Evolutionary conservation across 2,329 filamentous ascomycete genomes (phyloP), one percentile per base, ranked within the genome.

Genomic region (Furcasterigmium furcatum): DNA sequence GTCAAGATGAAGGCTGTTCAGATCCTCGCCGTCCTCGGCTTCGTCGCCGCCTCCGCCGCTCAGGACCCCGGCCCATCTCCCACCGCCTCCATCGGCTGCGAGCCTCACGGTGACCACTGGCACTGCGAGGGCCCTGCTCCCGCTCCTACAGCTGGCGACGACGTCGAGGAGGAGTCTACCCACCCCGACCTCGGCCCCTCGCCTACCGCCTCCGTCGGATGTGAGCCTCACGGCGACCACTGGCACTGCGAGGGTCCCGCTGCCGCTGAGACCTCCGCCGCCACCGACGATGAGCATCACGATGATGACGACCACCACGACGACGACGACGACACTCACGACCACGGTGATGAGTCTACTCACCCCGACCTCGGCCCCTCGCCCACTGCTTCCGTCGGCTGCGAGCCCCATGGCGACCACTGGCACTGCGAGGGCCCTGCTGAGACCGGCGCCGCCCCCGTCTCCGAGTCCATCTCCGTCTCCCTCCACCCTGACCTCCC

Each of bases 371-470:
- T 60, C 4, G 36, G 55, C n/a, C 58, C 61, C 16, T 58, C 55
- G 18, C 59, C 62, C 20, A 64, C 61, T 45, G 58, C 67, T 18
- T 63, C 57, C 4, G 46, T 55, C 19, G 57, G 56, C 24, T 67
- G 64, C 46, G 53, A 61, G 38, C 51, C 63, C 16, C 64, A 69
- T 46, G 61, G 59, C 18, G 66, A 70, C 48, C 65, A 70, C 54
- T 70, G 66, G 64, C 56, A 58, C 49, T 58, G 56, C 48, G 51
- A 55, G 27, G 54, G 48, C 35, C 45, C 54, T 4, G 48, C 38
- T 30, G 41, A 43, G 13, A 27, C 42, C 16, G 41, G 25, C 24
- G 43, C 39, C 12, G 40, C 43, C 13, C 19, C 41, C 30, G 30
- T 29, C 16, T 45, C 38, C 45, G 43, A 29, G 25, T 29, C 35